Evolutionary conservation across 2,329 filamentous ascomycete species (phyloP), one percentile per base, ranked within the genome.

Genomic region (Paracamarosporium sp.): DNA sequence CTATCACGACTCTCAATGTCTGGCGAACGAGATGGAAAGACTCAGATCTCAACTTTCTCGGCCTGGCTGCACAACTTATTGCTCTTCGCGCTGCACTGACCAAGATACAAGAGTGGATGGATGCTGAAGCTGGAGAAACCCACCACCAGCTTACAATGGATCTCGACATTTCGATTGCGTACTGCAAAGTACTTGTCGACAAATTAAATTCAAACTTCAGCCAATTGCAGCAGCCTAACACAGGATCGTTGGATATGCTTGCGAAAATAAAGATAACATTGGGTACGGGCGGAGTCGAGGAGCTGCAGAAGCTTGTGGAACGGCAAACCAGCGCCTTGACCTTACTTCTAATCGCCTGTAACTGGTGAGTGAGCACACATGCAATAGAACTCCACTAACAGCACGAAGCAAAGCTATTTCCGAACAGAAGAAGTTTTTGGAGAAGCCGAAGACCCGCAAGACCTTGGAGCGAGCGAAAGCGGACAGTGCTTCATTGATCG

Each of bases 121-220:
- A 60, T 5, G 20, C 15, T 17, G 56, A 54, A 13, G n/a, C 33
- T 9, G 52, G 20, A 13, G 59, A 59, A 12, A 15, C 22, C 20
- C 56, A 67, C 43, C 54, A 67, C 25, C 63, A 64, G 31, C 58
- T 66, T 1, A 28, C 57, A 15, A 62, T 66, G 56, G 65, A 67
- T 46, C 48, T 67, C 8, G 58, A 63, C 12, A 36, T 51, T 13
- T 61, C 63, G 3, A 38, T 64, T 5, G 35, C 36, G 4, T 65
- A 57, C 40, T 61, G 57, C 30, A 43, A 38, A 24, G 13, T 57
- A 2, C 56, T 64, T 5, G 46, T 61, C n/a, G 12, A 24, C 11
- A 60, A 48, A 15, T 51, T 64, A 15, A 54, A 67, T 17, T 25
- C 20, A 0, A 25, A 53, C 20, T 48, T 64, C 28, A 46, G 40